phyloP scores from a whole-genome alignment of 1,284 basidiomycete genomes.

The Marasmius oreades region DNA sequence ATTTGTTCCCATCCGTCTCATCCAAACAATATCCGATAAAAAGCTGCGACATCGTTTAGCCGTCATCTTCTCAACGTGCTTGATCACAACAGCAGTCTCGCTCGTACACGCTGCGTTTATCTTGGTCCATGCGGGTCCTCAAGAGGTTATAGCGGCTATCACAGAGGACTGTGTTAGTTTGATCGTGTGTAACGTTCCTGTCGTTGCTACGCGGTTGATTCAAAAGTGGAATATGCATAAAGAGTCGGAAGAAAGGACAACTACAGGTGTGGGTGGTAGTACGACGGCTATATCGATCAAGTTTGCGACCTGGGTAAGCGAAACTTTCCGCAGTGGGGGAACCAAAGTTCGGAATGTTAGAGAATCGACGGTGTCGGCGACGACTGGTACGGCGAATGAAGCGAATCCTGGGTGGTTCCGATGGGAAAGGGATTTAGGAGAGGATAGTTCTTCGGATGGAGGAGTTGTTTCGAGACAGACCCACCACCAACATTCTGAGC shows the following conservation, averaged over 20 bases:
- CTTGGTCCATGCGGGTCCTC: constrained; percentile 15
- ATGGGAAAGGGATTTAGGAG: neutral
- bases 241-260: neutral
- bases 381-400: neutral
- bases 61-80: constrained; percentile 32
- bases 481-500: too few species aligned
- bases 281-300: neutral
- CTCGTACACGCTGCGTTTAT: constrained; percentile 33
- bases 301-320: neutral
- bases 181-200: constrained; percentile 32
- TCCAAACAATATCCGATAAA: constrained; percentile 24
- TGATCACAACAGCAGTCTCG: constrained; percentile 32
- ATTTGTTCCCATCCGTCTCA: constrained; percentile 28
- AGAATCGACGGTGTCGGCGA: too few species aligned
- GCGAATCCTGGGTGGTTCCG: neutral
- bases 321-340: neutral
- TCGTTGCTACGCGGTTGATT: constrained; percentile 27
- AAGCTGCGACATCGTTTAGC: constrained; percentile 26
- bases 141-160: constrained; percentile 7
- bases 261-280: neutral
- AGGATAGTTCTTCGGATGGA: neutral
- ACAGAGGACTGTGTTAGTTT: constrained; percentile 28
- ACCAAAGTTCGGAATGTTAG: neutral
- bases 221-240: constrained; percentile 1
- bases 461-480: too few species aligned